Evolutionary conservation across 2,329 filamentous ascomycete genomes (phyloP), one percentile per base, ranked within the genome.

Genomic region (Pseudophaeomoniella oleicola): DNA sequence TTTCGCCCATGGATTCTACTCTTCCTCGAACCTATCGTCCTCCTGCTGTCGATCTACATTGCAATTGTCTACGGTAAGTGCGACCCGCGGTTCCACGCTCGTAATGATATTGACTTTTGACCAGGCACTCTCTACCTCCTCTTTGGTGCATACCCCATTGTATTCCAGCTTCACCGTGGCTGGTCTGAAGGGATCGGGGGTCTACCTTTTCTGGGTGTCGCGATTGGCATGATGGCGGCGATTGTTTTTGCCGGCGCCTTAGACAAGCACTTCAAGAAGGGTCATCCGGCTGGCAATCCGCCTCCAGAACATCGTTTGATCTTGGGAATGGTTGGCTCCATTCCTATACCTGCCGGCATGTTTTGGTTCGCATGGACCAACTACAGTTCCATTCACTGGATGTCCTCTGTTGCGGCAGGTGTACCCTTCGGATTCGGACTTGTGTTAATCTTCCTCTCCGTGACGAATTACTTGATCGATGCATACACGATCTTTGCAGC

Each of bases 281-380:
- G 5, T 16, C 14, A 15, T 12, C 61, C 67, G 16, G 59, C 58
- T 5, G 59, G 58, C 5, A 66, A 69, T 34, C 74, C 76, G 2
- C 70, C 78, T 1, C 74, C 78, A 0, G 80, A 85, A 55, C 69
- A 75, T 6, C 68, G 80, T 14, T 62, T 86, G 2, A 69, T 71
- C 0, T 66, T 71, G 4, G 68, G 68, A 34, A 67, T 81, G 42
- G 49, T 81, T 22, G 80, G 78, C 6, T 71, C 70, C 11, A 52
- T 80, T 14, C 59, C 69, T 3, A 58, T 84, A 3, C 79, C 79
- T 2, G 50, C 76, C 13, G 72, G 75, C 3, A 59, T 81, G 13
- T 79, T 81, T 62, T 73, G 71, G 64, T 79, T 80, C 45, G 76
- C 75, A 1, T 81, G 76, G 76, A 80, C 76, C 0, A 74, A 72